Evolutionary conservation across 2,329 filamentous ascomycete species (phyloP).

Genomic region (Blumeria hordei): DNA sequence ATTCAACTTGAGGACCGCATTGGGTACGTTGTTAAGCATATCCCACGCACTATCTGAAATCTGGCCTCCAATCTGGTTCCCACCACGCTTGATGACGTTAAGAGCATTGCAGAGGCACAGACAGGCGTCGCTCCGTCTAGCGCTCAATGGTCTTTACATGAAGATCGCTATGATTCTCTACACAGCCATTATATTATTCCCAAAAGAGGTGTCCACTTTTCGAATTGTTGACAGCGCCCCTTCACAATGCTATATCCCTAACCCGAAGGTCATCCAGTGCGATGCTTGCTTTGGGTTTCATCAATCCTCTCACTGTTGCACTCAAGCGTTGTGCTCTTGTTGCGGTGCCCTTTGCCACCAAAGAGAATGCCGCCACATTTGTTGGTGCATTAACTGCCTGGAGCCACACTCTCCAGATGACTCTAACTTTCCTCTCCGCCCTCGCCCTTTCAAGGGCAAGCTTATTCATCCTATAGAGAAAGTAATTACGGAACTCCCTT

Average conservation of each 20-base stretch:
- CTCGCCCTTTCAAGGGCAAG: neutral
- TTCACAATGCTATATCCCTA: neutral
- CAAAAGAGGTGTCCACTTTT: neutral
- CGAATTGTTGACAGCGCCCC: neutral
- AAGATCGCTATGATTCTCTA: neutral
- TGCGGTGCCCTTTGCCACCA: neutral
- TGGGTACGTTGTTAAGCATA: neutral
- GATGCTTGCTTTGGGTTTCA: neutral
- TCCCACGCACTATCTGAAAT: neutral
- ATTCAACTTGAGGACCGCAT: neutral
- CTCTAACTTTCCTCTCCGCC: neutral
- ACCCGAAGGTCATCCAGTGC: neutral
- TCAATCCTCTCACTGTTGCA: neutral
- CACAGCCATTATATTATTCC: neutral
- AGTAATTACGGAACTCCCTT: neutral
- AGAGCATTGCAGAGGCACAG: neutral
- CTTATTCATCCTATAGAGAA: neutral
- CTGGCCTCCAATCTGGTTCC: neutral
- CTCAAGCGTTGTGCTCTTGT: neutral
- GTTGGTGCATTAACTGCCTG: neutral
- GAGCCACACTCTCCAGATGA: neutral
- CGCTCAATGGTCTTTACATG: neutral
- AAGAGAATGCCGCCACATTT: neutral
- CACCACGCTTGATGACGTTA: neutral
- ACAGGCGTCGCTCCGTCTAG: neutral